Percentiles rank a stretch among this genome's conserved stretches.
phyloP scores from a whole-genome alignment of 768 basidiomycete species.

The Pleurotus tuoliensis region DNA sequence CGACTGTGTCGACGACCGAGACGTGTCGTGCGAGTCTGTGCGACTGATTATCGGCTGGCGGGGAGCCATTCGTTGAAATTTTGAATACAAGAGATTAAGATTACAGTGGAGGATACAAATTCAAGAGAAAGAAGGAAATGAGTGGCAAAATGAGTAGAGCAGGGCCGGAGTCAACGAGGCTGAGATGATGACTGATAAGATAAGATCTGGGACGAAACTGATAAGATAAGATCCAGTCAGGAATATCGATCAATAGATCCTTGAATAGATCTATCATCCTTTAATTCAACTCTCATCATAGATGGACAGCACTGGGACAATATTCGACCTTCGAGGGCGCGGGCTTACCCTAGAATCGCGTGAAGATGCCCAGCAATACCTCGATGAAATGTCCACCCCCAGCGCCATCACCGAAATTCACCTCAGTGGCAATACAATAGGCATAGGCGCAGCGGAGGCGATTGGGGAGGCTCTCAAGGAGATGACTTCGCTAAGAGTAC shows the following conservation, averaged over 20 bases:
- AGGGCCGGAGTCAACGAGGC: too few species aligned
- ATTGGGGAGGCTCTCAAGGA: constrained; percentile 76
- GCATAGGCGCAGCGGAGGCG: constrained; percentile 83
- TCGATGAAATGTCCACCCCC: constrained; percentile 57
- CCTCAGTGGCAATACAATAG: constrained; percentile 91
- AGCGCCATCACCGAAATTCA: constrained; percentile 79
- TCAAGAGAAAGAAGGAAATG: not conserved
- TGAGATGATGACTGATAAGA: too few species aligned
- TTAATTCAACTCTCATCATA: too few species aligned
- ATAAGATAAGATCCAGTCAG: too few species aligned
- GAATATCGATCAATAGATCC: too few species aligned
- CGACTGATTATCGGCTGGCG: constrained; percentile 4
- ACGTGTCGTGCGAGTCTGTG: constrained; percentile 5
- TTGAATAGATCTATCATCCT: too few species aligned
- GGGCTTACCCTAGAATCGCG: constrained; percentile 79
- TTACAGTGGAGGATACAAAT: not conserved
- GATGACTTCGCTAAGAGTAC: constrained; percentile 67
- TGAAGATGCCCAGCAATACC: constrained; percentile 70
- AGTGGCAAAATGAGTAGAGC: too few species aligned
- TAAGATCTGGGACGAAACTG: too few species aligned
- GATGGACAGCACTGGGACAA: constrained; percentile 28
- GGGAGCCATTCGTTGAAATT: not conserved
- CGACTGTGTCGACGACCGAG: constrained; percentile 1
- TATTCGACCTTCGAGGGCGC: constrained; percentile 50
- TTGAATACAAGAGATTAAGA: not conserved